phyloP scores from a whole-genome alignment of 176 grass and related monocot genomes.

The Oryza punctata region DNA sequence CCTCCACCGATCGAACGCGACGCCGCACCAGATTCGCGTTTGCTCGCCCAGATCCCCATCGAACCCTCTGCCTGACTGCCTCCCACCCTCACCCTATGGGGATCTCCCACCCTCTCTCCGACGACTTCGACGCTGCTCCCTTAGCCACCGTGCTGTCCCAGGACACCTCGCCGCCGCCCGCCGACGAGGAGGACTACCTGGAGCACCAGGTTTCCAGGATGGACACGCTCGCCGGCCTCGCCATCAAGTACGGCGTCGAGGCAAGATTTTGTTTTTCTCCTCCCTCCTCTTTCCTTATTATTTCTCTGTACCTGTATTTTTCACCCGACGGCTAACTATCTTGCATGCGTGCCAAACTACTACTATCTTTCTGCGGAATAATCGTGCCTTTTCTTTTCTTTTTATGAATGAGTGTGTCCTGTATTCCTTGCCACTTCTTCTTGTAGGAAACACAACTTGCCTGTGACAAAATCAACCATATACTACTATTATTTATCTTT shows the following conservation, averaged over 20 bases:
- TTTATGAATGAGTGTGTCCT: background rate
- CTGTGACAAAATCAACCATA: background rate
- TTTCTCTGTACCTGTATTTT: background rate
- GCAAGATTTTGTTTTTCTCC: background rate
- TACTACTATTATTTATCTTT: background rate
- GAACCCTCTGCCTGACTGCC: no score
- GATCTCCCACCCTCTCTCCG: background rate
- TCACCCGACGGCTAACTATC: background rate
- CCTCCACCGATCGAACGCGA: background rate
- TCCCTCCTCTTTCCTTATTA: background rate
- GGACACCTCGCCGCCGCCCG: background rate
- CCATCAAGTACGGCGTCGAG: constrained; percentile 88
- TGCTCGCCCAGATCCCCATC: background rate
- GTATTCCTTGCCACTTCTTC: no score
- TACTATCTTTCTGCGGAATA: background rate
- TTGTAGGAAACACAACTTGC: background rate
- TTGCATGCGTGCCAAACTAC: background rate
- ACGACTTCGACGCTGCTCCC: background rate
- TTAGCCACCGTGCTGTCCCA: background rate
- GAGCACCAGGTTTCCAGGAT: constrained; percentile 66
- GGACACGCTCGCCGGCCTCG: constrained; percentile 80
- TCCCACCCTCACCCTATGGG: background rate
- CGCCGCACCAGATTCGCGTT: background rate
- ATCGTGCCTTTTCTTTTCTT: background rate
- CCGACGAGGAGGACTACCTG: constrained; percentile 27